A percentile compares a stretch with the other conserved stretches of the same genome.
These are phyloP conservation scores for Phytophthora agathidicida DNA, from an alignment of 352 stramenopile genomes.

Conservation along the genomic window DNA sequence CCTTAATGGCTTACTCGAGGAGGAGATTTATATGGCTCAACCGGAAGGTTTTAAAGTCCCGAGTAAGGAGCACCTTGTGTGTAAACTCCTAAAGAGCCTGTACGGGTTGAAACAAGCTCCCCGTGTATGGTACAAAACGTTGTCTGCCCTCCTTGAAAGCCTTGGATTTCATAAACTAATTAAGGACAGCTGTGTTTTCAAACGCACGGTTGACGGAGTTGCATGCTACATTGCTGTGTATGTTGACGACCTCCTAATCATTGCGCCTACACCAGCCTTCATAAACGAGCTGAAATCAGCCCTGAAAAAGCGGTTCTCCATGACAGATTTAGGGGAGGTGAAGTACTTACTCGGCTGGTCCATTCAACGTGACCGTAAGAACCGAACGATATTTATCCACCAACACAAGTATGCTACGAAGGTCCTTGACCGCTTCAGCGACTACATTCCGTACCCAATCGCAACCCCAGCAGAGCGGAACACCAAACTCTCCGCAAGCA, in stretches of 20 bases:
- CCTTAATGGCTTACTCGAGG: constrained; percentile 15
- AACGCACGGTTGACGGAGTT: not conserved
- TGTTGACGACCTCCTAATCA: constrained; percentile 10
- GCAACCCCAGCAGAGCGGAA: constrained; percentile 13
- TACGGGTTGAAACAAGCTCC: constrained; percentile 24
- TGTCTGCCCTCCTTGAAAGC: too few relatives aligned
- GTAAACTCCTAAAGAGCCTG: constrained; percentile 17
- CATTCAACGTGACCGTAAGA: too few relatives aligned
- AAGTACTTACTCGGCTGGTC: too few relatives aligned
- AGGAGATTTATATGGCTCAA: constrained; percentile 31
- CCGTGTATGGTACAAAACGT: constrained; percentile 16
- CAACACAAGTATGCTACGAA: too few relatives aligned
- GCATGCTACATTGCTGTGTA: constrained; percentile 28
- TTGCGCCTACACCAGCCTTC: too few relatives aligned
- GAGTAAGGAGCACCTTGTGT: constrained; percentile 12
- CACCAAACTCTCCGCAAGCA: constrained; percentile 10
- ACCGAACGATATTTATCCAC: too few relatives aligned
- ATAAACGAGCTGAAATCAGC: too few relatives aligned
- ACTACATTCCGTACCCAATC: constrained; percentile 11
- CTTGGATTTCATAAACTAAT: constrained; percentile 10
- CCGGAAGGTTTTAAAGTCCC: constrained; percentile 9
- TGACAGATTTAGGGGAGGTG: too few relatives aligned
- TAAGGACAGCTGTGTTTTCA: constrained; percentile 6
- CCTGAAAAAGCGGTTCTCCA: too few relatives aligned
- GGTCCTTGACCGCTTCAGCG: too few relatives aligned